These are phyloP conservation scores for Citrus medica DNA, from an alignment of 345 rosid species.

Conservation along the genomic window DNA sequence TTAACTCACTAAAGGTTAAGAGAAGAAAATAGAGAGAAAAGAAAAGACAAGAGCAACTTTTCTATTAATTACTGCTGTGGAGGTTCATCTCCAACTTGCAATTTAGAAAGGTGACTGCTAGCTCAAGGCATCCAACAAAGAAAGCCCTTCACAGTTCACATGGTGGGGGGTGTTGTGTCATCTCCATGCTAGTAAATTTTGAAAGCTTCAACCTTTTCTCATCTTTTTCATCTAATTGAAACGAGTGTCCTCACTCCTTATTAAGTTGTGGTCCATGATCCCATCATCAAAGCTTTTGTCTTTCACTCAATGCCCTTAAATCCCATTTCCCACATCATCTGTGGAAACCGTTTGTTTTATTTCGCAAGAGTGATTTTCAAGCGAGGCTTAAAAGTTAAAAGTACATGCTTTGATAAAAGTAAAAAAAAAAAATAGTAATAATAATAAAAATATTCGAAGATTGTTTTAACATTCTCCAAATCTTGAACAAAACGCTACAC, in stretches of 20 bases:
- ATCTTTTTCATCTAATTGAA: slow-evolving; percentile 17
- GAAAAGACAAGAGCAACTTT: slow-evolving; percentile 7
- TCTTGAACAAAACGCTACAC: slow-evolving; percentile 2
- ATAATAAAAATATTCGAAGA: not conserved
- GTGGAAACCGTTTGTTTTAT: not conserved
- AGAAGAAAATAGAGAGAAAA: not conserved
- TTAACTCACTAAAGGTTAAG: not conserved
- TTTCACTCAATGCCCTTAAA: slow-evolving; percentile 1
- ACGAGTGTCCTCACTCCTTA: not conserved
- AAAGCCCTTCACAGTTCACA: slow-evolving; percentile 36
- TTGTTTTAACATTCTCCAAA: not conserved
- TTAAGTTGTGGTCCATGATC: slow-evolving; percentile 28
- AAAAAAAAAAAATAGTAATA: no score
- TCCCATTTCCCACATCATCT: not conserved
- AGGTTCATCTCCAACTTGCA: slow-evolving; percentile 19
- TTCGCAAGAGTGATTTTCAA: not conserved
- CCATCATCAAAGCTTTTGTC: not conserved
- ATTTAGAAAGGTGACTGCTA: slow-evolving; percentile 27
- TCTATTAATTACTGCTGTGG: slow-evolving; percentile 8
- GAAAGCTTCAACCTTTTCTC: slow-evolving; percentile 18
- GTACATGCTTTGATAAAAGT: not conserved
- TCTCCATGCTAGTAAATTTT: slow-evolving; percentile 4
- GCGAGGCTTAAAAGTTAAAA: not conserved
- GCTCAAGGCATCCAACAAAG: slow-evolving; percentile 32
- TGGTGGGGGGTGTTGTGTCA: slow-evolving; percentile 29